A percentile compares a stretch with the other conserved stretches of the same genome.
These are phyloP conservation scores for Metschnikowia reukaufii DNA, from an alignment of 805 yeast genomes.

Conservation along the genomic window DNA sequence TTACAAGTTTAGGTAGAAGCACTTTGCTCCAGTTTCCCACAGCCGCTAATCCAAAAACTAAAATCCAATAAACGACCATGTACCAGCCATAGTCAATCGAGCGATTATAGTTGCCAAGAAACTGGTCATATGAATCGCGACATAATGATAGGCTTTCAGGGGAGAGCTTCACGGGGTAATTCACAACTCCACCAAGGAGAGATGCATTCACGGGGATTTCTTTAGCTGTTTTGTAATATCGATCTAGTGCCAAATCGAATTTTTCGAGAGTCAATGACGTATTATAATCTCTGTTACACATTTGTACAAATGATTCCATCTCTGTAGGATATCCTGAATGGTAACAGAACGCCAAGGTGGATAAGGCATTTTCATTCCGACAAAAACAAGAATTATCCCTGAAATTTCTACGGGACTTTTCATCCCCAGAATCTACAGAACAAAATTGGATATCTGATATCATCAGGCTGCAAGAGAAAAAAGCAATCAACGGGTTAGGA, in stretches of 20 bases:
- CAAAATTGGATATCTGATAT: conserved; percentile 25
- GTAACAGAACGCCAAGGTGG: conserved; percentile 40
- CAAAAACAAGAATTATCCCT: conserved; percentile 25
- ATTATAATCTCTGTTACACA: conserved; percentile 26
- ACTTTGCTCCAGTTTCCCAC: conserved; percentile 36
- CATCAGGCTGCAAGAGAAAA: conserved; percentile 31
- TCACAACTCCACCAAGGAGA: conserved; percentile 7
- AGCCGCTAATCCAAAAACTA: conserved; percentile 26
- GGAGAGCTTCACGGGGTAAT: conserved; percentile 29
- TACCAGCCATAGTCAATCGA: conserved; percentile 38
- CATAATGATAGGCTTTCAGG: conserved; percentile 21
- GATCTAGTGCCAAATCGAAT: conserved; percentile 23
- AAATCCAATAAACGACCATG: conserved; percentile 33
- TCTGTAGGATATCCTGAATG: conserved; percentile 24
- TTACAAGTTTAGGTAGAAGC: conserved; percentile 23
- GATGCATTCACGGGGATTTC: background rate
- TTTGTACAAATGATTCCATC: conserved; percentile 25
- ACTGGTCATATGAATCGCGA: conserved; percentile 34
- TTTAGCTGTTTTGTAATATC: conserved; percentile 9
- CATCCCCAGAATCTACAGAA: background rate
- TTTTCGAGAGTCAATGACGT: conserved; percentile 22
- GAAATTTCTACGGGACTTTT: background rate
- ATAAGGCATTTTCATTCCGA: conserved; percentile 31
- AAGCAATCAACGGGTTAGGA: conserved; percentile 32
- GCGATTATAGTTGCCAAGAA: conserved; percentile 41